Evolutionary conservation across 371 early-diverging fungal species (phyloP).

Genomic region (Batkoa obscura): DNA sequence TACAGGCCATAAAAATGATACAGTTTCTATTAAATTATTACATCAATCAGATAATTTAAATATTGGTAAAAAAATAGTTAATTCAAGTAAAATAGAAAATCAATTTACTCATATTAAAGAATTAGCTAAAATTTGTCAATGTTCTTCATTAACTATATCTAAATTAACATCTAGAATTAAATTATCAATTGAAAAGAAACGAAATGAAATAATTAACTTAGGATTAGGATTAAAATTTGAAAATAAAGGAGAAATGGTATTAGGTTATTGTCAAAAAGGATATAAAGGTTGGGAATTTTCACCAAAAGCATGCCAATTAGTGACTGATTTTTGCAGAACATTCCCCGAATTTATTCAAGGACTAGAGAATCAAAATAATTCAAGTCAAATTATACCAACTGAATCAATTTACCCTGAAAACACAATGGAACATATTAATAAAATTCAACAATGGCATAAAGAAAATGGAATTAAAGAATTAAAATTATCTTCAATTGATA

Average conservation of each 20-base stretch:
- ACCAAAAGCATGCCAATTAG: conserved; percentile 43
- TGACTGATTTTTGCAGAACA: conserved; percentile 40
- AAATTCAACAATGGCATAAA: conserved; percentile 49
- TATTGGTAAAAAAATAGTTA: background rate
- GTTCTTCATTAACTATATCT: conserved; percentile 44
- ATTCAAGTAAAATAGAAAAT: background rate
- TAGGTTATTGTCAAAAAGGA: conserved; percentile 65
- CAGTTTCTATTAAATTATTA: no score
- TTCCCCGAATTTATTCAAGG: conserved; percentile 53
- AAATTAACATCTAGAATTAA: conserved; percentile 64
- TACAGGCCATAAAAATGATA: background rate
- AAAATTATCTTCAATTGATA: conserved; percentile 40
- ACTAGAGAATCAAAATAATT: conserved; percentile 25
- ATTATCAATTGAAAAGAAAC: conserved; percentile 21
- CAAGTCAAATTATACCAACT: conserved; percentile 26
- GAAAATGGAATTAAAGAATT: conserved; percentile 35
- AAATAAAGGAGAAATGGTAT: conserved; percentile 55
- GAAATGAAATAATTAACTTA: conserved; percentile 27
- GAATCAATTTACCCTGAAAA: conserved; percentile 29
- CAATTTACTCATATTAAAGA: background rate
- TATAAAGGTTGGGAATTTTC: conserved; percentile 73
- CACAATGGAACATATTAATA: conserved; percentile 20
- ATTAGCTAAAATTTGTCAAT: conserved; percentile 15
- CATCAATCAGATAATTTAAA: background rate
- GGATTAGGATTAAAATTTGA: conserved; percentile 86